Conservation (phyloP, 23 red algal species). For the Chondrus crispus region DNA sequence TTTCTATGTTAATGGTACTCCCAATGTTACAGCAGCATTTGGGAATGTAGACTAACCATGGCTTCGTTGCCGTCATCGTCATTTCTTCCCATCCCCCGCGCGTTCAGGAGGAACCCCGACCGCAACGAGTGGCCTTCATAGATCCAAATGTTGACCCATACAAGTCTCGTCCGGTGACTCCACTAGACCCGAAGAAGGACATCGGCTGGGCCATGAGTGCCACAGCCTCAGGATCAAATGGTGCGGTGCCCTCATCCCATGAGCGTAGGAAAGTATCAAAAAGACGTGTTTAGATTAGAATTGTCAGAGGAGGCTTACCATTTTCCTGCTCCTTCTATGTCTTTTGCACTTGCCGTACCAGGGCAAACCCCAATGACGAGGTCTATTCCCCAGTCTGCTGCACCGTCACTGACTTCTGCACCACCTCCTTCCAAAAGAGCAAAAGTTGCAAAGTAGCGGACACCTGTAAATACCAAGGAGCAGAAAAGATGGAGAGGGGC, state of each 20-base stretch:
- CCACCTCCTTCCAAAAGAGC: conserved; percentile 29
- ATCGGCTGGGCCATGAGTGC: conserved; percentile 79
- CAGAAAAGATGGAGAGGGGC: too few species aligned
- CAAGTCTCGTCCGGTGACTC: conserved; percentile 76
- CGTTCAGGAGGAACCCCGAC: conserved; percentile 68
- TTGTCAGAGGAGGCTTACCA: conserved; percentile 25
- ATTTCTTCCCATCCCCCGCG: not conserved
- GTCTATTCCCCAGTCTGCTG: conserved; percentile 12
- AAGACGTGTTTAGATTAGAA: conserved; percentile 25
- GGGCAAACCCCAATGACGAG: conserved; percentile 19
- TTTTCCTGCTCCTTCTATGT: conserved; percentile 4
- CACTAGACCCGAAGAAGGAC: conserved; percentile 75
- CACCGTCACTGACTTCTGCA: not conserved
- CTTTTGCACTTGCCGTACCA: not conserved
- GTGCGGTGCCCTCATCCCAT: conserved; percentile 24
- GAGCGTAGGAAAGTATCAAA: conserved; percentile 43
- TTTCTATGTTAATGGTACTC: too few species aligned
- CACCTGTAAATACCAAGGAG: too few species aligned
- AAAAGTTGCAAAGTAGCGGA: conserved; percentile 3
- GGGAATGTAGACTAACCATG: not conserved
- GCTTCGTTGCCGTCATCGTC: not conserved
- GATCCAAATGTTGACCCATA: conserved; percentile 77
- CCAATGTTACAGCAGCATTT: not conserved
- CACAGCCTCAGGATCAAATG: conserved; percentile 40
- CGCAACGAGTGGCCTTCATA: conserved; percentile 51